Percentiles rank a stretch among this genome's conserved stretches.
Conservation (phyloP, 441 rosid genomes). For the Macaranga tanarius region DNA sequence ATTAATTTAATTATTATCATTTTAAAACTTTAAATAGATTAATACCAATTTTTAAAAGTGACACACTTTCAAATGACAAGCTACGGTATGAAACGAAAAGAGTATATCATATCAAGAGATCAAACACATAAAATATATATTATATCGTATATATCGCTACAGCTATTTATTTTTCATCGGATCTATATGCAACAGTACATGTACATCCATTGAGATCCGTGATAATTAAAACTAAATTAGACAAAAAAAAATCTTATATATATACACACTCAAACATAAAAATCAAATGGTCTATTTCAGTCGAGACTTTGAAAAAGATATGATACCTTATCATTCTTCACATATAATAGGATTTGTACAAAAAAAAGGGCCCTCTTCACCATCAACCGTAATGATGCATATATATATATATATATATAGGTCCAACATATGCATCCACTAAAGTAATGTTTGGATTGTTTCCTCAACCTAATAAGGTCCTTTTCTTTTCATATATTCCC, state of each 20-base stretch:
- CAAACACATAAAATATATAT: no score
- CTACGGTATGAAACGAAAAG: no score
- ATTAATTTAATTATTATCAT: no score
- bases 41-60: no score
- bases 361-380: slow-evolving; percentile 23
- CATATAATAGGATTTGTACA: not conserved
- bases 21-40: no score
- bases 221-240: not conserved
- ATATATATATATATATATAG: not conserved
- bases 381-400: slow-evolving; percentile 17
- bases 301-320: slow-evolving; percentile 5
- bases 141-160: not conserved
- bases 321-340: not conserved
- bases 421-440: slow-evolving; percentile 19
- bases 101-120: no score
- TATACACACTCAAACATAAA: not conserved
- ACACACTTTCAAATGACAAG: no score
- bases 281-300: not conserved
- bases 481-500: not conserved
- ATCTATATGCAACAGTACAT: not conserved
- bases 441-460: not conserved
- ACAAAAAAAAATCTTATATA: not conserved
- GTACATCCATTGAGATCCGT: not conserved
- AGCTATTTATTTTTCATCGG: not conserved
- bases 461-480: not conserved